Conservation (phyloP, 2,329 filamentous ascomycete species). For the Aureobasidium namibiae region DNA sequence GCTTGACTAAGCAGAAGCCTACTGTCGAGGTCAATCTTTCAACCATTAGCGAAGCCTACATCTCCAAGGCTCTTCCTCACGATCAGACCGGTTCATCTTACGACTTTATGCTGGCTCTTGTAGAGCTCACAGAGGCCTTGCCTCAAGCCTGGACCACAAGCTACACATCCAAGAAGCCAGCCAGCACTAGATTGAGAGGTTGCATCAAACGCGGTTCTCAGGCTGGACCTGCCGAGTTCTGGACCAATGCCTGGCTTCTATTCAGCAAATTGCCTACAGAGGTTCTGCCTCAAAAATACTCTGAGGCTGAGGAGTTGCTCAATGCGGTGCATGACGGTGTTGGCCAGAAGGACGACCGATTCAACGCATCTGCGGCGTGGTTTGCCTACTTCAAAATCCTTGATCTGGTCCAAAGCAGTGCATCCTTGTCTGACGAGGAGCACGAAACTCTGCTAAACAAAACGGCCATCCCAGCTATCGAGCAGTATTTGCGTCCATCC, state of each 20-base stretch:
- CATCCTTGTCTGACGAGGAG: conserved; percentile 34
- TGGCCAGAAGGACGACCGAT: conserved; percentile 62
- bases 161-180: conserved; percentile 50
- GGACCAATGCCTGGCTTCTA: conserved; percentile 59
- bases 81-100: conserved; percentile 66
- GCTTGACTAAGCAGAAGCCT: conserved; percentile 38
- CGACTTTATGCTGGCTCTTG: conserved; percentile 61
- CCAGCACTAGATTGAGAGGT: conserved; percentile 51
- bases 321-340: conserved; percentile 64
- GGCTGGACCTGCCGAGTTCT: conserved; percentile 62
- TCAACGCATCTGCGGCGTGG: conserved; percentile 64
- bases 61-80: conserved; percentile 65
- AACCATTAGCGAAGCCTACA: conserved; percentile 58
- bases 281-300: conserved; percentile 45
- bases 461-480: conserved; percentile 44
- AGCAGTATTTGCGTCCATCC: conserved; percentile 44
- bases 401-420: conserved; percentile 35
- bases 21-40: conserved; percentile 34
- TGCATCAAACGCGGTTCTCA: conserved; percentile 83
- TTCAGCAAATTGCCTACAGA: conserved; percentile 48
- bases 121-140: conserved; percentile 54
- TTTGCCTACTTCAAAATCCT: conserved; percentile 62
- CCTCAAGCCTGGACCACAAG: conserved; percentile 67
- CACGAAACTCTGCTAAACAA: conserved; percentile 37
- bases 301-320: conserved; percentile 54